Evolutionary conservation across 495 filamentous ascomycete genomes (phyloP).

Genomic region (Penicillium maclennaniae): DNA sequence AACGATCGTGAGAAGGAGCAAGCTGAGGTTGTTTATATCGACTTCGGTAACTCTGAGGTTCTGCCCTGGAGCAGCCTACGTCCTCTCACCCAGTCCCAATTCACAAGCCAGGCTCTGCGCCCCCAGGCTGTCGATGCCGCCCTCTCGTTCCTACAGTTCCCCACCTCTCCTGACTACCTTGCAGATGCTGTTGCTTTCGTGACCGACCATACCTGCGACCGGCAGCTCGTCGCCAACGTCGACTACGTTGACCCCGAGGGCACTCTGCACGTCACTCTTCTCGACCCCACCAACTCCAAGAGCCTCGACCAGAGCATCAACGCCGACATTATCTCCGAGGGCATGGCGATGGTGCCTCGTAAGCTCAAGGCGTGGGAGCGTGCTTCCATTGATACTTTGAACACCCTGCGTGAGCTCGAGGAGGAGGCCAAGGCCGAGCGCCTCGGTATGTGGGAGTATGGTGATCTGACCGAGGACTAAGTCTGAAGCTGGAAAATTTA

Average conservation of each 20-base stretch:
- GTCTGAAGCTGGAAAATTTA: not conserved
- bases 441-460: constrained; percentile 96
- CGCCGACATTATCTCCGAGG: constrained; percentile 74
- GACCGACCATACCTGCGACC: constrained; percentile 58
- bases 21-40: constrained; percentile 88
- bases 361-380: constrained; percentile 90
- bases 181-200: constrained; percentile 71
- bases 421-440: constrained; percentile 69
- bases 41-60: constrained; percentile 92
- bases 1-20: constrained; percentile 87
- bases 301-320: constrained; percentile 75
- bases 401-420: constrained; percentile 61
- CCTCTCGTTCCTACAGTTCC: constrained; percentile 87
- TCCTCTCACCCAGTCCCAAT: constrained; percentile 71
- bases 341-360: constrained; percentile 80
- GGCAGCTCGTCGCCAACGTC: constrained; percentile 82
- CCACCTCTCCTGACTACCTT: constrained; percentile 71
- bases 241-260: constrained; percentile 77
- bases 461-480: constrained; percentile 87
- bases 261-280: constrained; percentile 75
- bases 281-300: constrained; percentile 62
- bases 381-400: constrained; percentile 65
- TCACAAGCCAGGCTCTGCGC: constrained; percentile 72
- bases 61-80: constrained; percentile 79
- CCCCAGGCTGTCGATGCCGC: constrained; percentile 83